Evolutionary conservation across 306 rosid species (phyloP), one percentile per base, ranked within the genome.

Genomic region (Casuarina equisetifolia): DNA sequence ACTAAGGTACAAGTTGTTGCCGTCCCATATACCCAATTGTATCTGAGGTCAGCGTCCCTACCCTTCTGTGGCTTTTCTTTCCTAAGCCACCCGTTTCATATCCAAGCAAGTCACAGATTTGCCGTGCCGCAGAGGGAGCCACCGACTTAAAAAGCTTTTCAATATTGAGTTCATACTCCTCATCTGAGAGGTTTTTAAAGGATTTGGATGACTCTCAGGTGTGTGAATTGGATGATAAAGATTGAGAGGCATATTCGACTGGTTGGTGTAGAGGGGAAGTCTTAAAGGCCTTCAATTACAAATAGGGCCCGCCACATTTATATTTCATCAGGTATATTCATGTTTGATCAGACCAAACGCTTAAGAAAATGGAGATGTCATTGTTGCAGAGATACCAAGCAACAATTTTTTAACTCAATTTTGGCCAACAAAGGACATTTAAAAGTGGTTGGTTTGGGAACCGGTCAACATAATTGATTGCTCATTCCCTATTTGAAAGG

Each of bases 311-410:
- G 43, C 43, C 79, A 42, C 19, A 69, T 48, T 71, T 36, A 20
- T 46, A 17, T 62, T 17, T 58, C 43, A 8, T 1, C 50, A 17
- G 6, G 43, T 42, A 42, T n/a, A 66, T 67, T 67, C 50, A 42
- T 67, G n/a, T 66, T 52, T 57, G 49, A 48, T 54, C 63, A 66
- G 74, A 59, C 68, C 46, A 46, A 44, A 15, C 15, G 70, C 42
- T 53, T 42, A 32, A 58, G 16, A 71, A 38, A 12, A 59, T 19
- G 55, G 45, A 76, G 16, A 61, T 43, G 87, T 82, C 90, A 44
- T 67, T 75, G 84, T 87, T 84, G 96, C 92, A 80, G 79, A 75
- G 86, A 80, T 77, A 59, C 84, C 2, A 89, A 90, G 97, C 93
- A 86, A 86, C 80, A 84, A 68, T 51, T 73, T 32, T 6, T 38